A percentile compares a stretch with the other conserved stretches of the same genome.
phyloP scores from a whole-genome alignment of 805 yeast species.

The Saturnispora ahearnii region DNA sequence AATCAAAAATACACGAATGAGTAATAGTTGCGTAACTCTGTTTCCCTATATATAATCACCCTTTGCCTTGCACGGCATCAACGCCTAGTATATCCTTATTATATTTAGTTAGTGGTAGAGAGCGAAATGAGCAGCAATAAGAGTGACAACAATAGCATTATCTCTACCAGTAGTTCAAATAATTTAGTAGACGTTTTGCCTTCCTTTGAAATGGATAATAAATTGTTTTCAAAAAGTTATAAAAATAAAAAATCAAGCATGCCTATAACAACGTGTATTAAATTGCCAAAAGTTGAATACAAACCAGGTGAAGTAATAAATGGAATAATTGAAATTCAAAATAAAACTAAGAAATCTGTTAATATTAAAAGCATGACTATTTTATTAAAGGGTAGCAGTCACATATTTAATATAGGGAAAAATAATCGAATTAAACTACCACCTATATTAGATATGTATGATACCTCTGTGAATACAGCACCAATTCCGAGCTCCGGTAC shows the following conservation, averaged over 20 bases:
- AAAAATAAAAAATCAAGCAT: slow-evolving; percentile 17
- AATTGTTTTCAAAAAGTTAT: slow-evolving; percentile 17
- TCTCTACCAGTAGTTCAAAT: not conserved
- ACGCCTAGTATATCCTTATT: too few relatives aligned
- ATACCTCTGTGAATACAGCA: not conserved
- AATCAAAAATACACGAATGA: too few relatives aligned
- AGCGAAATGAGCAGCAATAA: not conserved
- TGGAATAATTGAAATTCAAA: slow-evolving; percentile 44
- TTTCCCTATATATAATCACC: too few relatives aligned
- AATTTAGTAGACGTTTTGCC: slow-evolving; percentile 45
- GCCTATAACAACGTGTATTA: slow-evolving; percentile 20
- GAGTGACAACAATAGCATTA: not conserved
- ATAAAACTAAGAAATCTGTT: slow-evolving; percentile 25
- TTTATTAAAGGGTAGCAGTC: slow-evolving; percentile 24
- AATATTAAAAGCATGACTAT: slow-evolving; percentile 14
- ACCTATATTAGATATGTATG: slow-evolving; percentile 32
- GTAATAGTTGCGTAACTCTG: too few relatives aligned
- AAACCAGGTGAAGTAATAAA: slow-evolving; percentile 60
- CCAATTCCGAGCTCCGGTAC: not conserved
- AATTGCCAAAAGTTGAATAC: slow-evolving; percentile 38
- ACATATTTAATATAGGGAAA: not conserved
- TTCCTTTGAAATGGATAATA: slow-evolving; percentile 60
- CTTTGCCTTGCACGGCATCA: too few relatives aligned
- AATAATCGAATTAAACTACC: not conserved
- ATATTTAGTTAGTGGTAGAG: not conserved